A percentile compares a stretch with the other conserved stretches of the same genome.
Evolutionary conservation across 2,329 filamentous ascomycete species (phyloP).

Genomic region (Fusarium duplospermum): DNA sequence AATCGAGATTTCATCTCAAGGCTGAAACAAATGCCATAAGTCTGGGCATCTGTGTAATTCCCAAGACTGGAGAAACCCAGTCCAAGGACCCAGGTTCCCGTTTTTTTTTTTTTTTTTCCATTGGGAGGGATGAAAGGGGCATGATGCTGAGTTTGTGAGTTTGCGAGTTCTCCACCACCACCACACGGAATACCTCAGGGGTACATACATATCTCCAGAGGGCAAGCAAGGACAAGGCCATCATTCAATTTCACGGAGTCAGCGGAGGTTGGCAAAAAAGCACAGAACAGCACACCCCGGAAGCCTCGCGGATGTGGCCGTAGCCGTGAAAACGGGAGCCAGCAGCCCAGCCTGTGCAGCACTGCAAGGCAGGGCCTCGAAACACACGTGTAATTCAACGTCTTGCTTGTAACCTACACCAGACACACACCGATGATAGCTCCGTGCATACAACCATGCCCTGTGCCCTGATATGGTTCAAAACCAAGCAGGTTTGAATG

Average conservation of each 20-base stretch:
- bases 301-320: slow-evolving; percentile 15
- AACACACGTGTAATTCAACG: slow-evolving; percentile 27
- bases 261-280: slow-evolving; percentile 9
- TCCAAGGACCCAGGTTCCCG: neutral
- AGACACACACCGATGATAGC: slow-evolving; percentile 2
- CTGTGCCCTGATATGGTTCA: slow-evolving; percentile 23
- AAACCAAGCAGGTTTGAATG: neutral
- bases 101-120: neutral
- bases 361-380: slow-evolving; percentile 23
- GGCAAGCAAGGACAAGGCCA: slow-evolving; percentile 24
- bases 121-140: neutral
- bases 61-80: neutral
- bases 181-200: slow-evolving; percentile 3
- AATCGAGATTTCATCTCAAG: slow-evolving; percentile 35
- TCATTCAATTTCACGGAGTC: slow-evolving; percentile 19
- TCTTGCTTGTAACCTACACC: slow-evolving; percentile 12
- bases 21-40: slow-evolving; percentile 31
- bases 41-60: slow-evolving; percentile 5
- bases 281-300: slow-evolving; percentile 26
- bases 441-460: slow-evolving; percentile 4
- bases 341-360: slow-evolving; percentile 13
- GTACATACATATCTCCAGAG: neutral
- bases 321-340: slow-evolving; percentile 24
- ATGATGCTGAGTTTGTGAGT: neutral
- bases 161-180: slow-evolving; percentile 8